Conservation (phyloP, 2,329 filamentous ascomycete species). For the Colletotrichum musae region DNA sequence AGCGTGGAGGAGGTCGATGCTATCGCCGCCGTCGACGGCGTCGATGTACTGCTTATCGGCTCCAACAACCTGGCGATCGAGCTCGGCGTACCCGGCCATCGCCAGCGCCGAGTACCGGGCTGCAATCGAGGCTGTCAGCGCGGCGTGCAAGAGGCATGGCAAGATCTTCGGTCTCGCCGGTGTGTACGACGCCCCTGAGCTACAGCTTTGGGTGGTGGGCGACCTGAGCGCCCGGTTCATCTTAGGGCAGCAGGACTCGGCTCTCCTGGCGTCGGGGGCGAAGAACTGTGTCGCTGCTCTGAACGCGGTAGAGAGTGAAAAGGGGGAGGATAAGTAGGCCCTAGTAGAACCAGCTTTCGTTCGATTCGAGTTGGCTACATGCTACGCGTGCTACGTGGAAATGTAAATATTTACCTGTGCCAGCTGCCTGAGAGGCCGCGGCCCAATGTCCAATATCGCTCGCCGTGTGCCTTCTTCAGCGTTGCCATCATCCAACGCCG, state of each 20-base stretch:
- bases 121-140: conserved; percentile 12
- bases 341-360: too few species aligned
- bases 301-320: background rate
- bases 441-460: background rate
- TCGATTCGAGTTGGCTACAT: too few species aligned
- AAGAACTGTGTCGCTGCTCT: background rate
- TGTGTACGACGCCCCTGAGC: conserved; percentile 17
- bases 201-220: conserved; percentile 1
- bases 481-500: too few species aligned
- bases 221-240: conserved; percentile 22
- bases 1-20: conserved; percentile 11
- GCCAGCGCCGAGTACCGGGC: conserved; percentile 6
- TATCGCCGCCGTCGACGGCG: conserved; percentile 24
- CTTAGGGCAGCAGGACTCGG: conserved; percentile 19
- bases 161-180: conserved; percentile 24
- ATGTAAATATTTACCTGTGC: background rate
- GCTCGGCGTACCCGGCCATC: conserved; percentile 13
- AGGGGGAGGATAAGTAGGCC: too few species aligned
- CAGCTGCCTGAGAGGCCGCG: background rate
- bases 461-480: too few species aligned
- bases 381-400: background rate
- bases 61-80: conserved; percentile 30
- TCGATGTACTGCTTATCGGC: conserved; percentile 31
- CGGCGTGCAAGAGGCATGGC: conserved; percentile 8
- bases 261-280: background rate